A percentile compares a stretch with the other conserved stretches of the same genome.
phyloP scores from a whole-genome alignment of 75 land plant genomes.

The Pinus tabuliformis region DNA sequence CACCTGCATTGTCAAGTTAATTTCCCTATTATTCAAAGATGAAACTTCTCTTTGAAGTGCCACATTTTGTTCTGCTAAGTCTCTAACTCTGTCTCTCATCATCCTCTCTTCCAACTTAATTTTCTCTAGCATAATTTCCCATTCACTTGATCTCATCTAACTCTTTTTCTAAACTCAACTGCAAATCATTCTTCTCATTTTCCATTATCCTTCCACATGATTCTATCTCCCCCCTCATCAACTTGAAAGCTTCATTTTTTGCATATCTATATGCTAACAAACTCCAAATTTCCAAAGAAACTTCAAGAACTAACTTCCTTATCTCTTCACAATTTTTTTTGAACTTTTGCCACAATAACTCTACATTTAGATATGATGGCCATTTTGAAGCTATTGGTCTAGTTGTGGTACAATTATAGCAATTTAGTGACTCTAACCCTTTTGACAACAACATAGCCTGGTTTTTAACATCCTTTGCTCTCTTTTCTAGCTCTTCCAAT shows the following conservation, averaged over 20 bases:
- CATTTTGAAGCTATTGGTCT: conserved; percentile 21
- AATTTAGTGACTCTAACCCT: conserved; percentile 14
- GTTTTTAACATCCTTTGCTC: conserved; percentile 40
- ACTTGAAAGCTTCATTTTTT: conserved; percentile 35
- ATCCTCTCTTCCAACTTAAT: conserved; percentile 66
- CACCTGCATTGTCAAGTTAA: conserved; percentile 15
- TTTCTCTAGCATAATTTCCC: conserved; percentile 64
- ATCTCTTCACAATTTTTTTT: conserved; percentile 46
- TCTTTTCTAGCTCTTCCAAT: conserved; percentile 22
- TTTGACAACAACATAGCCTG: conserved; percentile 19
- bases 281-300: conserved; percentile 37
- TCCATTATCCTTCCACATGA: conserved; percentile 47
- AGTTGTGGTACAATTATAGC: neutral
- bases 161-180: conserved; percentile 53
- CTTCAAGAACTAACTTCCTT: conserved; percentile 49
- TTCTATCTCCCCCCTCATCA: conserved; percentile 45
- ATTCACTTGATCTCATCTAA: conserved; percentile 62
- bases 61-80: conserved; percentile 85
- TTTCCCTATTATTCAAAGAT: conserved; percentile 41
- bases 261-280: conserved; percentile 45
- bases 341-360: conserved; percentile 37
- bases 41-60: conserved; percentile 79
- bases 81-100: conserved; percentile 69
- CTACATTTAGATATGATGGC: conserved; percentile 8
- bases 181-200: conserved; percentile 67